Base-by-base conservation (phyloP, 345 rosid genomes). In the Arabidopsis thaliana region DNA sequence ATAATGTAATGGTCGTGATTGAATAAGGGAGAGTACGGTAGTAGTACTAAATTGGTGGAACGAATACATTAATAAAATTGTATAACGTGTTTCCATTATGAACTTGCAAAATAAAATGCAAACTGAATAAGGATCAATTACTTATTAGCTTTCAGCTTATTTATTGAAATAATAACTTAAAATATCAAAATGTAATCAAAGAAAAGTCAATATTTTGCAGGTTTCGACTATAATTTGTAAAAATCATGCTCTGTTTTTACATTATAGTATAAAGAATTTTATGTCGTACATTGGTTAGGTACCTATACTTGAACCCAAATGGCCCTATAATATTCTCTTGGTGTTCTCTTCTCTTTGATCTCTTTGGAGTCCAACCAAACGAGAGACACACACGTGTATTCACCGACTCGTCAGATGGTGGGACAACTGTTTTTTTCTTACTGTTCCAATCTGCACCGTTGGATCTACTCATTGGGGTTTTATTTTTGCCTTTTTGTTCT, bases 331-430 rank as follows among this genome's bases (percentile, higher is more conserved):
- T 44, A 25, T 8, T 32, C 2, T 34, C 22, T 2, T n/a, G n/a
- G 14, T 6, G 32, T 40, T 30, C 13, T 38, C 44, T 13, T 34
- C 11, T 34, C 30, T 48, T 48, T 48, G 57, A 61, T 51, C 62
- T 11, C 34, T 40, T 40, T 8, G 50, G 50, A 41, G 48, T 51
- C 32, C 46, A 8, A 36, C 32, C 48, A 8, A 36, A 66, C 9
- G 42, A 24, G 16, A 44, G 58, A 53, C 20, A 57, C 20, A 67
- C 74, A 59, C 79, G 74, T 76, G 79, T 49, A 75, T n/a, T 8
- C 79, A 68, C 69, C 48, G 69, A 9, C 10, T 42, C 23, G 63
- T 75, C 48, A 52, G 60, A 42, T 50, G 41, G 74, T 69, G 30
- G 70, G 69, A 68, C 48, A 60, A 58, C 34, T 68, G 46, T 40